Evolutionary conservation across 1,284 basidiomycete genomes (phyloP).

Genomic region (Papiliotrema nemorosa): DNA sequence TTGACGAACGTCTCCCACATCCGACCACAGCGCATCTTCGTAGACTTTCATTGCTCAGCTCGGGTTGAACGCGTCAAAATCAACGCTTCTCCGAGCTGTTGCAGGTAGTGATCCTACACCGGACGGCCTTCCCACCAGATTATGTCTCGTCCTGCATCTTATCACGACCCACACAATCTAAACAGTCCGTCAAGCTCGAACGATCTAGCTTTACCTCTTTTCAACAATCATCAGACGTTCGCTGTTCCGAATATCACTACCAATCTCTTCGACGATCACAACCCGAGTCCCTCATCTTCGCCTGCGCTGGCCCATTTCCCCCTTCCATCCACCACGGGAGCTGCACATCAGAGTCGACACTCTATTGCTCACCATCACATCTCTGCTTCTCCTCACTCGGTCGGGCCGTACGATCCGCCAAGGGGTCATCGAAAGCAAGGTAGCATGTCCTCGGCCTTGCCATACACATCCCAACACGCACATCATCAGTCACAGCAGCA

Average conservation of each 20-base stretch:
- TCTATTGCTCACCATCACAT: not conserved
- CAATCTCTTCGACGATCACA: not conserved
- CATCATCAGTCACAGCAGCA: slow-evolving; percentile 12
- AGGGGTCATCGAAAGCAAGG: slow-evolving; percentile 11
- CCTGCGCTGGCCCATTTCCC: not conserved
- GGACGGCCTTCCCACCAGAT: not conserved
- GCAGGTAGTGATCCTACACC: no score
- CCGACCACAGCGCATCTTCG: no score
- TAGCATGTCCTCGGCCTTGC: slow-evolving; percentile 13
- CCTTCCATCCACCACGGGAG: not conserved
- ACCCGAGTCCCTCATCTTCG: not conserved
- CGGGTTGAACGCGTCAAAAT: no score
- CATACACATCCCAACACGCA: slow-evolving; percentile 9
- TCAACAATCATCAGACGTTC: not conserved
- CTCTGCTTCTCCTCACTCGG: not conserved
- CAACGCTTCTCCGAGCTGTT: no score
- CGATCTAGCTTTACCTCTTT: not conserved
- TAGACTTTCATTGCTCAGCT: no score
- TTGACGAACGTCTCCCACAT: no score
- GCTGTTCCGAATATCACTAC: not conserved
- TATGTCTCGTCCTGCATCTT: not conserved
- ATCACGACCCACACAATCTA: not conserved
- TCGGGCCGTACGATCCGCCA: not conserved
- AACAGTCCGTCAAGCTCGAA: not conserved
- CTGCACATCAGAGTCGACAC: not conserved